Conservation (phyloP, 192 early-diverging fungal genomes). For the Coemansia sp. region DNA sequence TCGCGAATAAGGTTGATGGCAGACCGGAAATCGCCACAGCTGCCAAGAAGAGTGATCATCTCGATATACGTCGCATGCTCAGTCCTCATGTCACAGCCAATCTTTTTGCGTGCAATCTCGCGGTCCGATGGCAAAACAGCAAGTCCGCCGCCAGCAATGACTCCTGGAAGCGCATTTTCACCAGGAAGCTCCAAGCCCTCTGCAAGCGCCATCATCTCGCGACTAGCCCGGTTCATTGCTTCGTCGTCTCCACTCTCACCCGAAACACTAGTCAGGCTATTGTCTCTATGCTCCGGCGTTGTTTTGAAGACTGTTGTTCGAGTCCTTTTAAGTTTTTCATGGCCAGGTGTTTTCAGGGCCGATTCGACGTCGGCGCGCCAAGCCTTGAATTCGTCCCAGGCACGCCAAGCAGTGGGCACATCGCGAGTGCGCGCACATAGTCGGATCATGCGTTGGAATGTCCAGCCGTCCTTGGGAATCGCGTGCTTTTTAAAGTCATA, state of each 20-base stretch:
- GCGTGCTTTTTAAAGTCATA: slow-evolving; percentile 55
- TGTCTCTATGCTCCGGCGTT: not conserved
- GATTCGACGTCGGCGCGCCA: slow-evolving; percentile 54
- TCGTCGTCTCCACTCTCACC: slow-evolving; percentile 12
- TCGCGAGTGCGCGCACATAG: slow-evolving; percentile 64
- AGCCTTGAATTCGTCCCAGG: slow-evolving; percentile 67
- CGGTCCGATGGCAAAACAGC: slow-evolving; percentile 41
- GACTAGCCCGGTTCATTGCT: slow-evolving; percentile 21
- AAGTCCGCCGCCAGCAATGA: slow-evolving; percentile 32
- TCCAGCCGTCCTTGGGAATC: slow-evolving; percentile 61
- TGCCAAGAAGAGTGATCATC: slow-evolving; percentile 69
- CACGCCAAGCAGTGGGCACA: slow-evolving; percentile 61
- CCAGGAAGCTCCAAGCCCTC: slow-evolving; percentile 34
- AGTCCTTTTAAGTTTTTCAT: slow-evolving; percentile 21
- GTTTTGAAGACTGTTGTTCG: slow-evolving; percentile 29
- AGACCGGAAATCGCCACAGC: slow-evolving; percentile 53
- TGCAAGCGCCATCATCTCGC: slow-evolving; percentile 40
- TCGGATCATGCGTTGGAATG: slow-evolving; percentile 59
- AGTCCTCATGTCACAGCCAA: slow-evolving; percentile 57
- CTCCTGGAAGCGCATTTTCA: slow-evolving; percentile 15
- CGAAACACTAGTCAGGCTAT: not conserved
- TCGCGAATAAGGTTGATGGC: slow-evolving; percentile 56
- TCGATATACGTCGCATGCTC: slow-evolving; percentile 59
- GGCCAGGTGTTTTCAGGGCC: slow-evolving; percentile 40
- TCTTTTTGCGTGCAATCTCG: slow-evolving; percentile 35